These are phyloP conservation scores for Cyclotella atomus DNA, from an alignment of 108 stramenopile species.

Conservation along the genomic window DNA sequence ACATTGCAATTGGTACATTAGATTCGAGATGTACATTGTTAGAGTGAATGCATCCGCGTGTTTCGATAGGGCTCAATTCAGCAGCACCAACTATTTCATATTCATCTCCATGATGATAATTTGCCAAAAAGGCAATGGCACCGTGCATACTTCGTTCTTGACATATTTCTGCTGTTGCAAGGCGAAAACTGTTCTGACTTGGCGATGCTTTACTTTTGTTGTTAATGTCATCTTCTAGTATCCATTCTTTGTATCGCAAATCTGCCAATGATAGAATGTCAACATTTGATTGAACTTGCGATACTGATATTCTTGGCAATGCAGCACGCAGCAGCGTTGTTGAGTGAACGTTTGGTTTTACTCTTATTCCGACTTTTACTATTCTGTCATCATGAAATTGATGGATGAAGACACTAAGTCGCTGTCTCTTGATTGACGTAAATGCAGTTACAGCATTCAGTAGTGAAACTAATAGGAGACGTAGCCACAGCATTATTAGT, in stretches of 20 bases:
- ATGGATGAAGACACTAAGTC: no score
- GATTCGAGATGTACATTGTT: neutral
- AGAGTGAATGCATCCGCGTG: conserved; percentile 16
- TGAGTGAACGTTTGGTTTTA: no score
- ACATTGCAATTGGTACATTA: conserved; percentile 18
- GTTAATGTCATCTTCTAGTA: conserved; percentile 14
- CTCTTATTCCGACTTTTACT: no score
- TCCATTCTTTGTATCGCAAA: conserved; percentile 65
- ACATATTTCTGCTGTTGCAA: conserved; percentile 59
- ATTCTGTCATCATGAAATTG: no score
- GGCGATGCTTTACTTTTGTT: conserved; percentile 9
- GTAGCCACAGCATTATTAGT: no score
- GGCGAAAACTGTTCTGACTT: conserved; percentile 45
- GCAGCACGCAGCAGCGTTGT: neutral
- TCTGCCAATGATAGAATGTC: conserved; percentile 60
- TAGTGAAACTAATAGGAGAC: no score
- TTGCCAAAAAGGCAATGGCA: conserved; percentile 54
- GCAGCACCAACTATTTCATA: conserved; percentile 53
- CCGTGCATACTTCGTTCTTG: conserved; percentile 45
- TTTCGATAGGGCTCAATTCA: conserved; percentile 67
- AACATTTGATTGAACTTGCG: conserved; percentile 1
- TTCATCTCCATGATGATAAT: neutral
- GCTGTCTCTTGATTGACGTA: no score
- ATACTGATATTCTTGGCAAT: neutral
- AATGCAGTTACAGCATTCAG: no score